Conservation (phyloP, 2,329 filamentous ascomycete species). For the Hypoxylon sp. region DNA sequence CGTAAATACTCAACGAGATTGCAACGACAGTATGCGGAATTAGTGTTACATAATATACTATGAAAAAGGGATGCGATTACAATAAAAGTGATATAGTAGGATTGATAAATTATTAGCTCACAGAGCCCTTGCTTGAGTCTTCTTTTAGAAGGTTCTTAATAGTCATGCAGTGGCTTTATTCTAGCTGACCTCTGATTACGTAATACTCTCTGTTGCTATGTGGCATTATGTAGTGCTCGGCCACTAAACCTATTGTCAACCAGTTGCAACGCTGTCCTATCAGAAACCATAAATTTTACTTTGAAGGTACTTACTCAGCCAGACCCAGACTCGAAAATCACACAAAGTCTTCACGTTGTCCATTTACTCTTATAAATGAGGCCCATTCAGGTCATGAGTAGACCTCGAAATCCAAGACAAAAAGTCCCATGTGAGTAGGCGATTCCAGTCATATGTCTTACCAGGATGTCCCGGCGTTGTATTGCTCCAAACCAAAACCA, state of each 20-base stretch:
- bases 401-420: background rate
- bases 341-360: background rate
- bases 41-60: background rate
- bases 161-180: no score
- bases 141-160: no score
- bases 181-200: no score
- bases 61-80: background rate
- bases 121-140: no score
- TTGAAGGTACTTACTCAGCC: no score
- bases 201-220: no score
- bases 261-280: no score
- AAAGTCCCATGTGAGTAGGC: constrained; percentile 11
- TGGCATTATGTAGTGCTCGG: no score
- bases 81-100: background rate
- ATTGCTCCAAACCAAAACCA: constrained; percentile 9
- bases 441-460: constrained; percentile 11
- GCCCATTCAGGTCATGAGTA: background rate
- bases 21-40: background rate
- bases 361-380: background rate
- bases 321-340: background rate
- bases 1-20: background rate
- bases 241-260: no score
- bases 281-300: no score
- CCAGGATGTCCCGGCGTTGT: constrained; percentile 13
- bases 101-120: no score